Evolutionary conservation across 2,329 filamentous ascomycete genomes (phyloP).

Genomic region (Bipolaris oryzae): DNA sequence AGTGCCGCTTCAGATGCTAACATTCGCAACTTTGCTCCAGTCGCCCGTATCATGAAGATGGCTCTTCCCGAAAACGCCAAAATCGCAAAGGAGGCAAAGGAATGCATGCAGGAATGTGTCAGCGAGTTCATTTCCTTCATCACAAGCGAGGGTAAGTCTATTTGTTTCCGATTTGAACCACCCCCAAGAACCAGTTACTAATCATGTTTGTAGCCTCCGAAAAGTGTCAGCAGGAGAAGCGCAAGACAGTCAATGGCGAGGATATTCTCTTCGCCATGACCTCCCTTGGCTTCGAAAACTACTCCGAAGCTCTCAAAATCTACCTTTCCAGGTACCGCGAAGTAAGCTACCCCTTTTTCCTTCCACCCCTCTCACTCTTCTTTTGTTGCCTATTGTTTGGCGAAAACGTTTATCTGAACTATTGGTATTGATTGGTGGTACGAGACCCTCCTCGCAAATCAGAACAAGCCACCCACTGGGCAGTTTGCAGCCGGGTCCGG

Average conservation of each 20-base stretch:
- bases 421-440: slow-evolving; percentile 59
- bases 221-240: slow-evolving; percentile 99
- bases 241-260: slow-evolving; percentile 98
- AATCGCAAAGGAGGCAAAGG: slow-evolving; percentile 98
- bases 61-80: slow-evolving; percentile 97
- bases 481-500: slow-evolving; percentile 44
- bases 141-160: slow-evolving; percentile 87
- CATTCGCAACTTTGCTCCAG: slow-evolving; percentile 92
- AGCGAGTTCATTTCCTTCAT: slow-evolving; percentile 99
- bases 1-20: slow-evolving; percentile 75
- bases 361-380: slow-evolving; percentile 31
- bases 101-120: slow-evolving; percentile 99
- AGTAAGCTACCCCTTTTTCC: slow-evolving; percentile 66
- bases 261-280: slow-evolving; percentile 99
- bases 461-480: slow-evolving; percentile 61
- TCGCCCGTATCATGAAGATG: slow-evolving; percentile 98
- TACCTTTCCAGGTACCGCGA: slow-evolving; percentile 97
- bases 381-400: slow-evolving; percentile 47
- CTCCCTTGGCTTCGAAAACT: slow-evolving; percentile 97
- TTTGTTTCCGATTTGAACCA: neutral
- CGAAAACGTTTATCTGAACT: slow-evolving; percentile 56
- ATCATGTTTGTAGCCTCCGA: slow-evolving; percentile 73
- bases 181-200: slow-evolving; percentile 4
- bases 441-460: slow-evolving; percentile 80
- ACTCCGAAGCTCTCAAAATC: slow-evolving; percentile 96